A percentile compares a stretch with the other conserved stretches of the same genome.
These are phyloP conservation scores for Lachancea dasiensis DNA, from an alignment of 805 yeast genomes.

Conservation along the genomic window DNA sequence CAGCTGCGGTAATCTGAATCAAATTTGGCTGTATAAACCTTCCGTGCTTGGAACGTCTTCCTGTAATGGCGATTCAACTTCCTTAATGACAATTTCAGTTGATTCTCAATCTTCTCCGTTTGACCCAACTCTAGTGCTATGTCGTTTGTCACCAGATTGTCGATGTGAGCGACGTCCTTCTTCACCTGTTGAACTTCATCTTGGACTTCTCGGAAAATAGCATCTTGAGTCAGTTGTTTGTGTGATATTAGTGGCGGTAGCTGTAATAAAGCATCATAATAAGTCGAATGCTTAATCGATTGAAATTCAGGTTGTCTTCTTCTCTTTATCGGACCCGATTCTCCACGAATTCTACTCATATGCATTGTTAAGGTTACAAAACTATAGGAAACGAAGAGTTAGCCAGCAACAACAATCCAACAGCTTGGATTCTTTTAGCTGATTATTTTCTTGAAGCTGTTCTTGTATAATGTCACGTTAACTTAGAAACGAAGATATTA, in stretches of 20 bases:
- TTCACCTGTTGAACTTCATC: conserved; percentile 21
- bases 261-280: conserved; percentile 16
- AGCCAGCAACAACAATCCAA: too few species aligned
- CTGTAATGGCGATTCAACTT: conserved; percentile 20
- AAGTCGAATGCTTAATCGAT: conserved; percentile 12
- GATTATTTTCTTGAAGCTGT: too few species aligned
- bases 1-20: background rate
- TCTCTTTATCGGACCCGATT: conserved; percentile 6
- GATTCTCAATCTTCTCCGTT: conserved; percentile 22
- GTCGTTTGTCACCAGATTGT: conserved; percentile 23
- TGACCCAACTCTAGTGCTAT: conserved; percentile 29
- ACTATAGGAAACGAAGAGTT: too few species aligned
- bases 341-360: background rate
- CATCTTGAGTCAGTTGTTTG: conserved; percentile 15
- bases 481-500: too few species aligned
- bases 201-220: conserved; percentile 22
- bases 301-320: conserved; percentile 11
- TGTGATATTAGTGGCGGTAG: conserved; percentile 15
- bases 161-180: conserved; percentile 18
- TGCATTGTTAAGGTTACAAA: background rate
- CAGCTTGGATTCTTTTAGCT: too few species aligned
- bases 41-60: conserved; percentile 14
- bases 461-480: too few species aligned
- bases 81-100: conserved; percentile 19
- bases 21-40: conserved; percentile 6